Evolutionary conservation across 306 rosid species (phyloP).

Genomic region (Fragaria ananassa): DNA sequence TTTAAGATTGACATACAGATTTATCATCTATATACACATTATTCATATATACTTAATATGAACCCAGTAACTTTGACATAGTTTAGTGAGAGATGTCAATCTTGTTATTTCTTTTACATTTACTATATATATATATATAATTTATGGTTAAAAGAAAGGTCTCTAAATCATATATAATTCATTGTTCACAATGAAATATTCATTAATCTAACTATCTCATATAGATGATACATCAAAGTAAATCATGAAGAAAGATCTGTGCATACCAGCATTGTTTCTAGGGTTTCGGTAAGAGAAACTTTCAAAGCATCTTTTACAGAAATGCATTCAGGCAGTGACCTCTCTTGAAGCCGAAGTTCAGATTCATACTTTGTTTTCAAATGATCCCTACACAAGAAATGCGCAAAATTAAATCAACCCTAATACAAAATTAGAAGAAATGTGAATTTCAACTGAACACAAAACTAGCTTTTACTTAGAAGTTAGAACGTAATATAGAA

Average conservation of each 20-base stretch:
- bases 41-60: no score
- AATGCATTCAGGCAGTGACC: slow-evolving; percentile 34
- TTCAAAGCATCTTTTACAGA: slow-evolving; percentile 78
- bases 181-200: no score
- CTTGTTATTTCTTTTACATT: no score
- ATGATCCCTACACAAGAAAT: slow-evolving; percentile 42
- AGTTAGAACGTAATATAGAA: not conserved
- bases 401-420: not conserved
- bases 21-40: not conserved
- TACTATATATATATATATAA: no score
- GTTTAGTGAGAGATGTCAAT: no score
- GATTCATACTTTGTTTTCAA: slow-evolving; percentile 57
- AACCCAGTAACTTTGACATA: no score
- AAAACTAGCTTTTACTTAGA: not conserved
- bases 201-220: not conserved
- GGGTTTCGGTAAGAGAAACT: slow-evolving; percentile 44
- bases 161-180: not conserved
- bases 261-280: slow-evolving; percentile 67
- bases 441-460: slow-evolving; percentile 3
- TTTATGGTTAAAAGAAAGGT: no score
- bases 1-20: not conserved
- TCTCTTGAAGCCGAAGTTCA: slow-evolving; percentile 62
- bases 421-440: not conserved
- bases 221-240: not conserved
- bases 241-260: not conserved